These are phyloP conservation scores for Talaromyces sp. DNA, from an alignment of 2,329 filamentous ascomycete species.

Conservation along the genomic window DNA sequence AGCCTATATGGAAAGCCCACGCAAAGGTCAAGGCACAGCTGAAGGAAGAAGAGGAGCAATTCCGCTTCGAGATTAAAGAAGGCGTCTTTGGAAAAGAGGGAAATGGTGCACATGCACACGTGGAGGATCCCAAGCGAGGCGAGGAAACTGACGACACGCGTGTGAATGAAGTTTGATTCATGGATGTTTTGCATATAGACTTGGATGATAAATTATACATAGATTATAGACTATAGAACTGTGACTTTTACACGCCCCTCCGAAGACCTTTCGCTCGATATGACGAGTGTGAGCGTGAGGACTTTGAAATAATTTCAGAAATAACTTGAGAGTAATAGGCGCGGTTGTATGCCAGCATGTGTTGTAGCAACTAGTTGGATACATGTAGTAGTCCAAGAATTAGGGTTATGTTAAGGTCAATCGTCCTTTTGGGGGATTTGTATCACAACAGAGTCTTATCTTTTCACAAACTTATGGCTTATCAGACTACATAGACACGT, in stretches of 20 bases:
- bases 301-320: background rate
- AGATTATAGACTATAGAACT: background rate
- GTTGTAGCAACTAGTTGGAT: background rate
- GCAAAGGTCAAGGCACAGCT: conserved; percentile 32
- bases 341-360: background rate
- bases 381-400: background rate
- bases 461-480: background rate
- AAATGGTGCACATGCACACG: background rate
- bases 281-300: background rate
- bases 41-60: conserved; percentile 33
- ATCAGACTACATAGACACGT: background rate
- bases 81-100: background rate
- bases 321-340: background rate
- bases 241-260: background rate
- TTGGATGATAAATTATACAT: background rate
- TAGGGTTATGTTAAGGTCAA: background rate
- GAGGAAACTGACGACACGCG: background rate
- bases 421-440: background rate
- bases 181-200: background rate
- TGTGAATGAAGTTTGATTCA: background rate
- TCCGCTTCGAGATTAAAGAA: background rate
- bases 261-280: background rate
- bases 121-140: background rate
- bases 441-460: background rate
- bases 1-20: conserved; percentile 38